Evolutionary conservation across 2,329 filamentous ascomycete genomes (phyloP).

Genomic region (Aspergillus puulaauensis): DNA sequence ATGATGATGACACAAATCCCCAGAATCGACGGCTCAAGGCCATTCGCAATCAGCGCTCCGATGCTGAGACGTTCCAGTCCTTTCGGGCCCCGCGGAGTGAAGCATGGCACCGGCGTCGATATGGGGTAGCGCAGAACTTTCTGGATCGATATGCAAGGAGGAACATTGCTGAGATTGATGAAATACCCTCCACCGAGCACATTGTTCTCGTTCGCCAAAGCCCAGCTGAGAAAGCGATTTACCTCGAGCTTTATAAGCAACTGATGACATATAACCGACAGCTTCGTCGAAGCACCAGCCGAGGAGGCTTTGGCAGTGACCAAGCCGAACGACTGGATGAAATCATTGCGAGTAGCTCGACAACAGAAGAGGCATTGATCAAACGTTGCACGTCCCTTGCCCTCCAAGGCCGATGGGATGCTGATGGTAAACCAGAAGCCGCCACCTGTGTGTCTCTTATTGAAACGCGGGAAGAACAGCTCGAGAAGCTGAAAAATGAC

Average conservation of each 20-base stretch:
- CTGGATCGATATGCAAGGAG: conserved; percentile 53
- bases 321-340: conserved; percentile 43
- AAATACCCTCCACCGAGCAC: conserved; percentile 47
- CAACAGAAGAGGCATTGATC: conserved; percentile 55
- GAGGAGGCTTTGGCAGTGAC: conserved; percentile 26
- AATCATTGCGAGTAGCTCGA: conserved; percentile 46
- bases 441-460: conserved; percentile 35
- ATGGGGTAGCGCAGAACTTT: conserved; percentile 55
- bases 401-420: conserved; percentile 26
- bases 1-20: conserved; percentile 50
- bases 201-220: conserved; percentile 46
- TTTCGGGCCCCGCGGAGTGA: conserved; percentile 51
- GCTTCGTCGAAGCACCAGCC: conserved; percentile 24
- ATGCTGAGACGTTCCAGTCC: conserved; percentile 57
- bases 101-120: conserved; percentile 53
- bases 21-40: conserved; percentile 47
- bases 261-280: conserved; percentile 53
- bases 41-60: conserved; percentile 27
- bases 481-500: conserved; percentile 22
- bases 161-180: conserved; percentile 45
- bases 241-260: conserved; percentile 56
- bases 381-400: conserved; percentile 45
- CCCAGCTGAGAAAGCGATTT: conserved; percentile 52
- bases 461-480: conserved; percentile 22
- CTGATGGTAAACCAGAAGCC: conserved; percentile 24